Percentiles rank a stretch among this genome's conserved stretches.
Evolutionary conservation across 768 basidiomycete species (phyloP).

Genomic region (Nidularia sp.): DNA sequence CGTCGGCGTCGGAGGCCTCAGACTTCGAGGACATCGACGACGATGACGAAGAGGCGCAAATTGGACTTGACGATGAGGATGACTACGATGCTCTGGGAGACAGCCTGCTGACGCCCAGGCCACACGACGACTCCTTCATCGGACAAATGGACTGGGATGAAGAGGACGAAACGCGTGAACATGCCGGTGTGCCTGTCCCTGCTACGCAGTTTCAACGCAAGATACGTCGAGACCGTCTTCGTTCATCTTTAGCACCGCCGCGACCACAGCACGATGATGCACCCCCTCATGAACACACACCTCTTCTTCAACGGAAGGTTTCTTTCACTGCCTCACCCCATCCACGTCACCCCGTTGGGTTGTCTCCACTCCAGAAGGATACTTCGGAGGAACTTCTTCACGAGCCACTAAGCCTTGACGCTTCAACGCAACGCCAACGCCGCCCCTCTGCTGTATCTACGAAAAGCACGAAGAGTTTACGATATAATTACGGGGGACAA

Average conservation of each 20-base stretch:
- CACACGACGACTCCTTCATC: conserved; percentile 19
- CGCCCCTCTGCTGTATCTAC: conserved; percentile 28
- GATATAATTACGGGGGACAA: conserved; percentile 40
- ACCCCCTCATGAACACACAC: conserved; percentile 23
- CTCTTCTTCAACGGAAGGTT: conserved; percentile 32
- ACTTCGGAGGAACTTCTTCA: not conserved
- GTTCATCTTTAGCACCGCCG: not conserved
- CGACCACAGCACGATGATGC: not conserved
- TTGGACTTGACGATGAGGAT: conserved; percentile 16
- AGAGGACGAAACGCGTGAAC: conserved; percentile 12
- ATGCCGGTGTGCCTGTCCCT: not conserved
- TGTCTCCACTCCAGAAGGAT: not conserved
- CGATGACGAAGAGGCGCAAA: conserved; percentile 25
- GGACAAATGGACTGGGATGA: conserved; percentile 28
- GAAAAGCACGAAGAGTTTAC: conserved; percentile 19
- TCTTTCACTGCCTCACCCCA: conserved; percentile 24
- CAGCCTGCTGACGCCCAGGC: conserved; percentile 3
- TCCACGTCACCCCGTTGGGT: conserved; percentile 4
- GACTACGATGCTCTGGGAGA: conserved; percentile 7
- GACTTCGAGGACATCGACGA: conserved; percentile 27
- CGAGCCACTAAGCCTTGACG: conserved; percentile 6
- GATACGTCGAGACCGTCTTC: not conserved
- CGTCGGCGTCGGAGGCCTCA: conserved; percentile 39
- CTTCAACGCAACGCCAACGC: conserved; percentile 14
- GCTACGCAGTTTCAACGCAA: not conserved